Base-by-base conservation (phyloP, 257 asterid genomes). In the Jaltomata sinuosa region DNA sequence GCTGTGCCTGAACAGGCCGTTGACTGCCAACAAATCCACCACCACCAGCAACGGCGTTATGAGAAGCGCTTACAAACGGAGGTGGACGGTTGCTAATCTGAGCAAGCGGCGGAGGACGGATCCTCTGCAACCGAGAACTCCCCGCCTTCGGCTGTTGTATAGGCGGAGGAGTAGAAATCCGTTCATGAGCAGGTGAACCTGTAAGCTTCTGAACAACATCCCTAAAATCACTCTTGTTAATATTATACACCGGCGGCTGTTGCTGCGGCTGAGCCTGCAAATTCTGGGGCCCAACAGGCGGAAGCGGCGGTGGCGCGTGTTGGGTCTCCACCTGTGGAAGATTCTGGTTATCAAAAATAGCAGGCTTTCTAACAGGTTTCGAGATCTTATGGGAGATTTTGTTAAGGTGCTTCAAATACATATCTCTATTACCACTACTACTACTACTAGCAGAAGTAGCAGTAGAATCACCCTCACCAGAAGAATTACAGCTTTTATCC, bases 121-220 rank as follows among this genome's bases (percentile, higher is more conserved):
- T 95, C 90, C 94, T 90, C 93, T 95, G 98, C 16, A 95, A 89
- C 47, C 98, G 85, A 4, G 98, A 95, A 85, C 96, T 93, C 4
- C 91, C 87, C 0, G 94, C 91, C 80, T 93, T 92, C 0, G 97
- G 84, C 8, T 86, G 93, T 12, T 91, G 68, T 1, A 84, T 88
- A 11, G 97, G 94, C 5, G 96, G 83, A 12, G 97, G 90, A 8
- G 88, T 50, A 32, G 94, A 49, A 9, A 84, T 55, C 15, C 97
- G 88, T 86, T 93, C 97, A 83, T 93, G 93, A 1, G 96, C 93
- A 68, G 96, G 98, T 0, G 97, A 92, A 27, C 98, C 98, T 5
- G 98, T 95, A 71, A 95, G 98, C 89, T 88, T 90, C 94, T 95
- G 98, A 55, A 95, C 98, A 34, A 95, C 96, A 69, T 94, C 96